Base-by-base conservation (phyloP, 140 eudicot genomes). In the Flaveria floridana region DNA sequence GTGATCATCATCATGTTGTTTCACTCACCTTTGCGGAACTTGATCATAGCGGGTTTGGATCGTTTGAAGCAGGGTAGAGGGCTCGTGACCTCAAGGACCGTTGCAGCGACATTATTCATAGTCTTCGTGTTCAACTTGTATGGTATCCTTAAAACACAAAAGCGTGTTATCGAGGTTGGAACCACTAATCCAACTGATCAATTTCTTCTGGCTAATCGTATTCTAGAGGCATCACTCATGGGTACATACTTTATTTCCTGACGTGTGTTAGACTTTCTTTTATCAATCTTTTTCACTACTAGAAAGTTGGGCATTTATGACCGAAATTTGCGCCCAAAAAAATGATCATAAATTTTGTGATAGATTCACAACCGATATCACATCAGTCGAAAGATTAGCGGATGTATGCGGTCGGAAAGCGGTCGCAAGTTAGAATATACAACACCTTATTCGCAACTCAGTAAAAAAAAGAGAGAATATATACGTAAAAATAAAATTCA, bases 151-250 rank as follows among this genome's bases (percentile, higher is more conserved):
- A 73, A 70, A 15, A 64, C 82, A 44, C 87, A 84, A 72, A 87
- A 68, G 41, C 95, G 90, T 1, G 18, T 75, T 14, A 44, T 21
- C 2, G 91, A 87, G 25, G 80, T 58, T 4, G 89, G 81, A 25
- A 56, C 79, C 2, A 64, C 86, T 23, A 92, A 77, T 82, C 91
- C 96, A 8, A 89, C 97, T 0, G 97, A 92, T 66, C 91, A 89
- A 66, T 86, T 92, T 81, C 85, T 92, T 68, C 64, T 87, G 79
- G 89, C 90, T 20, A 68, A 78, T 74, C 85, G 80, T 3, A 83
- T 87, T n/a, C 88, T 92, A 1, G 95, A 92, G 82, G 95, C 96
- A 0, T 89, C 91, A 0, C 91, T 92, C 20, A 78, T 92, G 80
- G 95, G 97, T 92, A 85, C 78, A 19, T 71, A n/a, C 18, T 57